Evolutionary conservation across 148 eudicot species (phyloP), one percentile per base, ranked within the genome.

Genomic region (Selenicereus undatus): DNA sequence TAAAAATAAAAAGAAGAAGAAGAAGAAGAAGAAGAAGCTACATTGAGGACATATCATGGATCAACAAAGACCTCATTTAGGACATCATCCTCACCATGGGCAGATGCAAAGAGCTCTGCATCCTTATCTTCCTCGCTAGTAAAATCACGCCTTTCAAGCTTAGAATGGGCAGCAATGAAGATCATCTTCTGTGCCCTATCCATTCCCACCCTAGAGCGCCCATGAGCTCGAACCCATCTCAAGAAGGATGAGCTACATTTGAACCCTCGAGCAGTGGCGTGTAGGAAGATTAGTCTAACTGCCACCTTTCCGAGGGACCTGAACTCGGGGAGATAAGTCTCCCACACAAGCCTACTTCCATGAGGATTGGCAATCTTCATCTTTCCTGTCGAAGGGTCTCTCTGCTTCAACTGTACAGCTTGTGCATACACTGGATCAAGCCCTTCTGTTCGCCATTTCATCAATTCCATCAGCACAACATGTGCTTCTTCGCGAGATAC

Each of bases 271-370:
- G 97, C 88, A 30, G 92, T 92, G 39, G 99, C 98, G 68, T 89
- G 95, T 26, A 96, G 98, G 71, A 92, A 95, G 68, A 96, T 96
- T 2, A 96, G 82, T 86, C 95, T 84, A 70, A 91, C 88, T 50
- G 97, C 99, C 16, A 96, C 97, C 81, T 93, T 96, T 75, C 93
- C 97, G 4, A 96, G 81, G 4, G 93, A 86, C 87, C 91, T 90
- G 73, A 92, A 93, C 78, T 96, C 97, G 0, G 92, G 94, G 12
- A 96, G 85, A 85, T 96, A 82, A 21, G 97, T 93, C 78, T 96
- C 99, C 99, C 99, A 96, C 32, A 96, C 98, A 72, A 96, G 95
- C 86, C 98, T 91, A 82, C 99, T 93, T 22, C 97, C 93, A 51
- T 91, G 97, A 8, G 97, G 98, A 78, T 92, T 93, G 21, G 93